Conservation (phyloP, 495 filamentous ascomycete species). For the Pseudoneurospora amorphoporcata region DNA sequence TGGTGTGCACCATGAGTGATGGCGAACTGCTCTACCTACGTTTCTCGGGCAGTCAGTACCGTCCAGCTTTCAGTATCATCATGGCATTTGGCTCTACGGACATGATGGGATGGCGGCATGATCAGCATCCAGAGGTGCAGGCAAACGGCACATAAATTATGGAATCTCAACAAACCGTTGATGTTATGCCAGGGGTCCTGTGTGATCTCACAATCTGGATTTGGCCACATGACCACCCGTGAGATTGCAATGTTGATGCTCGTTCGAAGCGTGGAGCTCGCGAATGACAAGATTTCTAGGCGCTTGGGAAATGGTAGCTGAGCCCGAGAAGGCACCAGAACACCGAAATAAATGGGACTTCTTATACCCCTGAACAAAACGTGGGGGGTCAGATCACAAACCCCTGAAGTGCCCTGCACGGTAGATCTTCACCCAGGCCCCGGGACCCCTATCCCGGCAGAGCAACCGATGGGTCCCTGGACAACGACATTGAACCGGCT, state of each 20-base stretch:
- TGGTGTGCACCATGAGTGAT: background rate
- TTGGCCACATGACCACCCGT: background rate
- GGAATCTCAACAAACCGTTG: background rate
- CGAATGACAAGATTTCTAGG: background rate
- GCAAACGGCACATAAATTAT: background rate
- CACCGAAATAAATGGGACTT: background rate
- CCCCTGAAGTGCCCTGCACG: background rate
- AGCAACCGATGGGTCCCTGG: background rate
- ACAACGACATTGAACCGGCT: background rate
- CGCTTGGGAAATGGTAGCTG: background rate
- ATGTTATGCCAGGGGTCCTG: background rate
- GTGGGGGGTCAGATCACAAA: background rate
- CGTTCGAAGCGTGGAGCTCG: background rate
- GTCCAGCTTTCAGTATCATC: background rate
- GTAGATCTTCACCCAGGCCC: background rate
- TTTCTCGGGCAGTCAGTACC: background rate
- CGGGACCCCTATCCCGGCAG: background rate
- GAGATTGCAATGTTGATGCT: background rate
- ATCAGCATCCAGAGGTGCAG: background rate
- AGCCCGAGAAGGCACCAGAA: background rate
- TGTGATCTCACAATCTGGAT: background rate
- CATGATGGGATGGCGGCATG: background rate
- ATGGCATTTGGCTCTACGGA: background rate
- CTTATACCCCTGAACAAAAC: background rate
- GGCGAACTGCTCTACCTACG: background rate